These are phyloP conservation scores for Trametes polyzona DNA, from an alignment of 1,284 basidiomycete species.

Conservation along the genomic window DNA sequence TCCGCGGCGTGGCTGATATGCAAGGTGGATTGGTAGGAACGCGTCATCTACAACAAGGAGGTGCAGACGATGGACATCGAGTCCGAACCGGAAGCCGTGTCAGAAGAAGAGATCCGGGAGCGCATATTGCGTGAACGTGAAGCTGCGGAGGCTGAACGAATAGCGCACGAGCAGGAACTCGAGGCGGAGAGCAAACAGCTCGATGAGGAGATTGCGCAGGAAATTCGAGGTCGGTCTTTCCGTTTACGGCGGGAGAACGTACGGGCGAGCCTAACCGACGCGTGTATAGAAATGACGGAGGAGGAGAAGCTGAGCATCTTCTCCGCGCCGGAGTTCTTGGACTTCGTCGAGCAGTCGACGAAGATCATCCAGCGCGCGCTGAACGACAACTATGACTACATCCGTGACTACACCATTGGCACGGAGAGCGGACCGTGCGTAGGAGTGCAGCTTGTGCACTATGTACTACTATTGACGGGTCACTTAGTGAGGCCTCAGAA, in stretches of 20 bases:
- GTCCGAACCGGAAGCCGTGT: slow-evolving; percentile 45
- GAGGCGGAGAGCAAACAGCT: slow-evolving; percentile 80
- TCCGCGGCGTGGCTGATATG: neutral
- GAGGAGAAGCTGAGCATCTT: slow-evolving; percentile 85
- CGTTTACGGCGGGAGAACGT: too few relatives aligned
- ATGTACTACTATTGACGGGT: neutral
- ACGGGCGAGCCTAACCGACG: too few relatives aligned
- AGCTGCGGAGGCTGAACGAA: slow-evolving; percentile 67
- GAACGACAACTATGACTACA: slow-evolving; percentile 96
- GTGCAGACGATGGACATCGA: slow-evolving; percentile 84
- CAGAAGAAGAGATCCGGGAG: slow-evolving; percentile 77
- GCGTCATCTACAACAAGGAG: slow-evolving; percentile 93
- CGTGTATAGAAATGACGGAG: slow-evolving; percentile 78
- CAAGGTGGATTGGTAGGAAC: slow-evolving; percentile 52
- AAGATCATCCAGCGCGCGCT: slow-evolving; percentile 96
- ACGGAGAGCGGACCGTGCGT: slow-evolving; percentile 59
- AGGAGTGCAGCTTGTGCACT: too few relatives aligned
- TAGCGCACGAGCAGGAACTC: slow-evolving; percentile 77
- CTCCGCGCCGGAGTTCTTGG: slow-evolving; percentile 84
- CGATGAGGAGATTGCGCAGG: slow-evolving; percentile 81
- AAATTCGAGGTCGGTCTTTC: slow-evolving; percentile 84
- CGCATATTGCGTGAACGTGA: slow-evolving; percentile 67
- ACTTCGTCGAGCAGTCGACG: slow-evolving; percentile 94
- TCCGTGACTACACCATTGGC: slow-evolving; percentile 91
- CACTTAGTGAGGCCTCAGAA: slow-evolving; percentile 81